Evolutionary conservation across 176 grass and related monocot genomes (phyloP).

Genomic region (Cenchrus americanus): DNA sequence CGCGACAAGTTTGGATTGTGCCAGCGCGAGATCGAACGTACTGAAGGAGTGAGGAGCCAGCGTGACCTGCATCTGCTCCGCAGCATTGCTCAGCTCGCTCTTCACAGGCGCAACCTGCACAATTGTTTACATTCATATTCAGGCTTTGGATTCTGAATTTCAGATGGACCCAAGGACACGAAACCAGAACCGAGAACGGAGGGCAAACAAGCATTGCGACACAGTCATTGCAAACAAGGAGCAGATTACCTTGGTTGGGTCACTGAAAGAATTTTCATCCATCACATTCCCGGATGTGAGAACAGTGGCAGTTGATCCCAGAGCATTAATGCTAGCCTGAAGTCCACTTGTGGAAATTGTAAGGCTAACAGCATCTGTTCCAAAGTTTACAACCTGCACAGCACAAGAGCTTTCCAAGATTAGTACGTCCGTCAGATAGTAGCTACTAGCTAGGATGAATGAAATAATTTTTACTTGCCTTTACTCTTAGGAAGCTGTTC

Average conservation of each 20-base stretch:
- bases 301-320: constrained; percentile 54
- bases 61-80: constrained; percentile 52
- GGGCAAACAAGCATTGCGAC: neutral
- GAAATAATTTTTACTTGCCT: constrained; percentile 33
- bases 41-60: constrained; percentile 56
- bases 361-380: constrained; percentile 54
- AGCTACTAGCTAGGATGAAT: neutral
- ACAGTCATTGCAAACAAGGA: neutral
- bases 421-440: neutral
- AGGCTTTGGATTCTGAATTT: neutral
- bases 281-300: constrained; percentile 67
- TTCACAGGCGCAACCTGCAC: constrained; percentile 62
- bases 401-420: neutral
- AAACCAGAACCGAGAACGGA: neutral
- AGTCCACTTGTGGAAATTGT: constrained; percentile 67
- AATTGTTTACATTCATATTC: neutral
- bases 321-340: constrained; percentile 31
- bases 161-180: constrained; percentile 1
- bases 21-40: constrained; percentile 66
- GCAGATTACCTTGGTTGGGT: constrained; percentile 60
- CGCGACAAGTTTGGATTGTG: constrained; percentile 17
- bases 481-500: constrained; percentile 72
- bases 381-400: constrained; percentile 80
- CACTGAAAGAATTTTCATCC: constrained; percentile 79
- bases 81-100: constrained; percentile 47